Evolutionary conservation across 345 rosid genomes (phyloP).

Genomic region (Balakata baccata): DNA sequence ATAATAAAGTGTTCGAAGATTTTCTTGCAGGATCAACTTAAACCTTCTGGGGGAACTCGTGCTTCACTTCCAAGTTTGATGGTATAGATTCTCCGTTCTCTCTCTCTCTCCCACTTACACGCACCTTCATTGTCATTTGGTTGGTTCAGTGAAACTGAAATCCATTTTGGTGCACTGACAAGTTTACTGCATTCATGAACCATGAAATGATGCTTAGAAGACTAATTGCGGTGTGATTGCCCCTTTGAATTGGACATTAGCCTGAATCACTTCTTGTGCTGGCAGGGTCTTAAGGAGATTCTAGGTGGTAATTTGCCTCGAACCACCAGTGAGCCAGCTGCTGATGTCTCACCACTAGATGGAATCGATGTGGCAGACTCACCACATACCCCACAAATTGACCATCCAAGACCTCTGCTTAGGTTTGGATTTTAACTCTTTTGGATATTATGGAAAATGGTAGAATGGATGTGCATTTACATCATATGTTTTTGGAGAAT

Average conservation of each 20-base stretch:
- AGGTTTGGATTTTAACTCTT: conserved; percentile 34
- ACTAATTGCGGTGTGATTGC: not conserved
- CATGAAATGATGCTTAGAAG: not conserved
- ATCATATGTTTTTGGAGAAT: not conserved
- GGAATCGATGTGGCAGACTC: conserved; percentile 28
- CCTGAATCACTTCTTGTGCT: conserved; percentile 11
- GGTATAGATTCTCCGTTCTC: conserved; percentile 34
- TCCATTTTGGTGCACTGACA: not conserved
- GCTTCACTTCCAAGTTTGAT: conserved; percentile 38
- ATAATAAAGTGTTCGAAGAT: conserved; percentile 6
- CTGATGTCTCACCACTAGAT: conserved; percentile 22
- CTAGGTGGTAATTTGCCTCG: conserved; percentile 28
- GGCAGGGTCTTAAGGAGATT: conserved; percentile 60
- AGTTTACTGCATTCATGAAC: not conserved
- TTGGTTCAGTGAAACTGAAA: not conserved
- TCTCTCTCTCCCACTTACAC: not conserved
- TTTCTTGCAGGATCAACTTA: conserved; percentile 65
- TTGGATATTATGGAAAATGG: not conserved
- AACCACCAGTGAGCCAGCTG: conserved; percentile 23
- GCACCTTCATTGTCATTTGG: not conserved
- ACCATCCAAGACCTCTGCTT: conserved; percentile 27
- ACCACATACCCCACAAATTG: conserved; percentile 17
- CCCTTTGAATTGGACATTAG: not conserved
- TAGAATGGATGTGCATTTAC: not conserved
- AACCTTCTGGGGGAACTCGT: conserved; percentile 50